phyloP scores from a whole-genome alignment of 345 rosid genomes.

The Pseudoturritis turrita region DNA sequence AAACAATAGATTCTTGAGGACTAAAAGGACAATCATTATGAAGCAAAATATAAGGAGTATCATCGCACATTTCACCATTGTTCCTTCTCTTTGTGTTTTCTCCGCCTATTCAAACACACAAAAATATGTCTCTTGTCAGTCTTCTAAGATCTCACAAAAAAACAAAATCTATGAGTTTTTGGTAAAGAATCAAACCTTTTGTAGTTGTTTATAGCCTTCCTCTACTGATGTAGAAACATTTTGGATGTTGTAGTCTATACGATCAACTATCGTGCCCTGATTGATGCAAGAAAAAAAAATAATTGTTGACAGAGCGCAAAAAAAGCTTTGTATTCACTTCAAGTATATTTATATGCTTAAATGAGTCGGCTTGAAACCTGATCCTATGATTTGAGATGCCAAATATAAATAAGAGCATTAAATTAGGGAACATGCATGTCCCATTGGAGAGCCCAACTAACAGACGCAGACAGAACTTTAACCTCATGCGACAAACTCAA shows the following conservation, averaged over 20 bases:
- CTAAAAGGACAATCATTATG: too few relatives aligned
- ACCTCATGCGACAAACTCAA: background rate
- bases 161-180: background rate
- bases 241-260: constrained; percentile 85
- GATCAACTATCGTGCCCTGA: constrained; percentile 88
- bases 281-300: background rate
- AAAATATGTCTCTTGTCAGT: background rate
- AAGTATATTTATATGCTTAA: background rate
- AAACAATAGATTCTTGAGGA: constrained; percentile 49
- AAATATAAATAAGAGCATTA: background rate
- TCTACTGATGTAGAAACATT: constrained; percentile 68
- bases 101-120: constrained; percentile 53
- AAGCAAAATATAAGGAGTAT: too few relatives aligned
- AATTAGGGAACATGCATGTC: background rate
- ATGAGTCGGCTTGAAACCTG: constrained; percentile 47
- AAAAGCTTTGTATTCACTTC: background rate
- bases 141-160: background rate
- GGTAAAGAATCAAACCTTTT: too few relatives aligned
- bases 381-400: constrained; percentile 35
- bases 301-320: background rate
- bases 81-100: constrained; percentile 75
- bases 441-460: constrained; percentile 9
- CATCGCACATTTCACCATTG: too few relatives aligned
- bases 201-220: constrained; percentile 79
- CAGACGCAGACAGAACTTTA: background rate